Evolutionary conservation across 2,329 filamentous ascomycete species (phyloP).

Genomic region (Pseudogymnoascus sp.): DNA sequence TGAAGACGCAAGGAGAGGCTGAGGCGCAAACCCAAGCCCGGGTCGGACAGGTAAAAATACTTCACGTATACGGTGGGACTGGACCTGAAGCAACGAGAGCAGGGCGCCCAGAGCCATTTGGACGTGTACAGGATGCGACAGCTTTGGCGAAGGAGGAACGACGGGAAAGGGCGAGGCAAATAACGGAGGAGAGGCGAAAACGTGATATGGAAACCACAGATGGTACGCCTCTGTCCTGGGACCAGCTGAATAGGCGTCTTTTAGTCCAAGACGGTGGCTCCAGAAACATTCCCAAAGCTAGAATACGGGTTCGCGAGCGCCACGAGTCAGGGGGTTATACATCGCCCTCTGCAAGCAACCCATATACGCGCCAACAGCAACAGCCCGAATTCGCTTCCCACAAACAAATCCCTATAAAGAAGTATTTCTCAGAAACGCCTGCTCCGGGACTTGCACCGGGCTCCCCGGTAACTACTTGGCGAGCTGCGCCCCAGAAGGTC

Average conservation of each 20-base stretch:
- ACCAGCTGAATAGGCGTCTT: neutral
- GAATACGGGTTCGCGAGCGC: neutral
- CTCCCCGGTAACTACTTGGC: neutral
- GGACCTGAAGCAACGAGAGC: slow-evolving; percentile 24
- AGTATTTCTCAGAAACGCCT: neutral
- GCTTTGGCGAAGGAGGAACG: neutral
- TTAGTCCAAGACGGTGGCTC: neutral
- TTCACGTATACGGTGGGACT: slow-evolving; percentile 17
- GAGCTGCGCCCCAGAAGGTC: neutral
- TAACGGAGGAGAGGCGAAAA: neutral
- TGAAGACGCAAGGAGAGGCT: slow-evolving; percentile 16
- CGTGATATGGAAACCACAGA: neutral
- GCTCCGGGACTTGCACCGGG: neutral
- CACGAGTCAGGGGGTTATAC: neutral
- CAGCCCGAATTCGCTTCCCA: neutral
- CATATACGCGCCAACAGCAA: neutral
- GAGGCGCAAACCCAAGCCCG: slow-evolving; percentile 7
- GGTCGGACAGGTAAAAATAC: slow-evolving; percentile 11
- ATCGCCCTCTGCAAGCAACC: neutral
- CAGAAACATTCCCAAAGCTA: neutral
- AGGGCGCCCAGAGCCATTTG: slow-evolving; percentile 15
- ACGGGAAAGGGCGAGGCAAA: neutral
- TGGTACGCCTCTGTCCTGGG: neutral
- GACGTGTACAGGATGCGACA: neutral
- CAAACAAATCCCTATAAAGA: neutral